Evolutionary conservation across 257 asterid genomes (phyloP), one percentile per base, ranked within the genome.

Genomic region (Salvia miltiorrhiza): DNA sequence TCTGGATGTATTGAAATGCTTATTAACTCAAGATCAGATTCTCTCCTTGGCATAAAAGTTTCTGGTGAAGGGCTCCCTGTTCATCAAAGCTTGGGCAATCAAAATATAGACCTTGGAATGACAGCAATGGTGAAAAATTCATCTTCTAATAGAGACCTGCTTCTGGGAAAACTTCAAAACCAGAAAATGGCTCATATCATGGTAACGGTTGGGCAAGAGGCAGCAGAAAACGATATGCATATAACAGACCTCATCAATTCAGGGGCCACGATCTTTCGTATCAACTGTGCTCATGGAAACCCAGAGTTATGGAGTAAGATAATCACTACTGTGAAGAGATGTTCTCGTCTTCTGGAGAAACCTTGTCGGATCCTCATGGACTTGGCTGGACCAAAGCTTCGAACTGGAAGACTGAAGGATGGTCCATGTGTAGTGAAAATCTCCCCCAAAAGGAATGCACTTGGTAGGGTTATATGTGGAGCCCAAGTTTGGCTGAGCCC

Each of bases 301-400:
- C 84, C 87, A 52, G 82, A 81, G 32, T 14, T 54, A 61, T 88
- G 95, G 95, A 80, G 79, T 63, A 82, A 84, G 76, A 85, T 88
- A 45, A 77, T 85, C 59, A 73, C 69, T 57, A 75, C 58, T 47
- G 85, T 85, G 61, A 88, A 76, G 76, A 77, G 62, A 62, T 75
- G 77, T 69, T 82, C 95, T 70, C 84, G 58, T 13, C 78, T 74
- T 72, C 83, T 88, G 32, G 95, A 88, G 78, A 88, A 88, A 74
- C 95, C 92, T 20, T 85, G 92, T 77, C 85, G 81, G 71, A 68
- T 88, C 58, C 84, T 88, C 74, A 88, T 88, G 95, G 95, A 88
- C 82, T 82, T 88, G 69, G 92, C 95, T 72, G 95, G 95, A 64
- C 95, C 92, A 26, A 88, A 88, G 87, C 83, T 88, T 75, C 81